Percentiles rank a stretch among this genome's conserved stretches.
Conservation (phyloP, 805 yeast genomes). For the Kazachstania kunashirensis region DNA sequence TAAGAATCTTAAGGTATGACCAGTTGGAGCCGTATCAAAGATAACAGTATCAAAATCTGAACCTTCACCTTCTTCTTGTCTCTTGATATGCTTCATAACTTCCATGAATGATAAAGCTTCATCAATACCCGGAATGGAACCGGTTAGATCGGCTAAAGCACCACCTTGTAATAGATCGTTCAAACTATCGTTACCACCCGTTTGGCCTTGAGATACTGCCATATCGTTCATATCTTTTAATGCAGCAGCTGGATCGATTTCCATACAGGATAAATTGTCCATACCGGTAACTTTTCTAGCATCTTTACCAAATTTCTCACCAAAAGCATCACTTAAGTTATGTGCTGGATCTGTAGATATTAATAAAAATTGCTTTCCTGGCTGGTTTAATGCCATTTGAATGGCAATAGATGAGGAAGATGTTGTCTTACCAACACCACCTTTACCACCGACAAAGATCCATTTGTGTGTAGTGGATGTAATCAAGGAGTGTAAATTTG, state of each 20-base stretch:
- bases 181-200: constrained; percentile 31
- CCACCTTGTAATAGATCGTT: constrained; percentile 30
- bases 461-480: constrained; percentile 70
- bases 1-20: constrained; percentile 90
- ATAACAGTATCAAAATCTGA: constrained; percentile 74
- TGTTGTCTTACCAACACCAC: constrained; percentile 99
- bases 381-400: constrained; percentile 80
- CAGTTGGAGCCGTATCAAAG: constrained; percentile 99
- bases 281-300: constrained; percentile 90
- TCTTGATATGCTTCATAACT: constrained; percentile 91
- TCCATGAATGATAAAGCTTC: constrained; percentile 98
- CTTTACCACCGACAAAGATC: constrained; percentile 99
- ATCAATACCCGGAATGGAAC: constrained; percentile 95
- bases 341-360: constrained; percentile 99
- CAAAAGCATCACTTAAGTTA: constrained; percentile 93
- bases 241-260: constrained; percentile 92
- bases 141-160: constrained; percentile 67
- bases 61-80: constrained; percentile 40
- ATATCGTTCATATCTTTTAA: constrained; percentile 72
- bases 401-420: constrained; percentile 92
- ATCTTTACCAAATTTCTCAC: constrained; percentile 95
- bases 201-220: constrained; percentile 34
- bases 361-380: constrained; percentile 68
- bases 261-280: constrained; percentile 89
- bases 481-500: constrained; percentile 58